Conservation (phyloP, 371 early-diverging fungal genomes). For the Saksenaea oblongispora region DNA sequence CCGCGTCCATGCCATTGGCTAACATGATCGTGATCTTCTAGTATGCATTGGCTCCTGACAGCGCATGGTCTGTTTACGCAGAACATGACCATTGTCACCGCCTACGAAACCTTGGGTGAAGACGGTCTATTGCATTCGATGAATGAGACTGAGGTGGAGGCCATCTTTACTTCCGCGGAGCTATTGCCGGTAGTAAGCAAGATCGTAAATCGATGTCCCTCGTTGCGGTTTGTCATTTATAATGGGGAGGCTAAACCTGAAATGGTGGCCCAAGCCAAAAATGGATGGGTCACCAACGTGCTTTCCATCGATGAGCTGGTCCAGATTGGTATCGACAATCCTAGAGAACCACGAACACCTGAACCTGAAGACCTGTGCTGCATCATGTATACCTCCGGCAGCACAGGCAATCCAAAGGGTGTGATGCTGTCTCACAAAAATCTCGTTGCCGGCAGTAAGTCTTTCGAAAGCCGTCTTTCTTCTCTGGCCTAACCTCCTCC, state of each 20-base stretch:
- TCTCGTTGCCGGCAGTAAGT: slow-evolving; percentile 72
- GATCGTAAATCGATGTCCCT: slow-evolving; percentile 58
- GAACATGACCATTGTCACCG: slow-evolving; percentile 77
- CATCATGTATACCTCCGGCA: slow-evolving; percentile 97
- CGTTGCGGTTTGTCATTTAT: slow-evolving; percentile 73
- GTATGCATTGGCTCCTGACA: slow-evolving; percentile 74
- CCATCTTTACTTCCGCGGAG: slow-evolving; percentile 80
- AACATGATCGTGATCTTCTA: slow-evolving; percentile 20
- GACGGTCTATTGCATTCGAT: slow-evolving; percentile 84
- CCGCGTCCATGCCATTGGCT: not conserved
- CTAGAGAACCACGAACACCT: slow-evolving; percentile 64
- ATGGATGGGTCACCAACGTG: slow-evolving; percentile 17
- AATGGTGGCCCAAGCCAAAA: slow-evolving; percentile 43
- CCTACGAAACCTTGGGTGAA: slow-evolving; percentile 88
- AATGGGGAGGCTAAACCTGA: slow-evolving; percentile 64
- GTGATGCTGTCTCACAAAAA: slow-evolving; percentile 85
- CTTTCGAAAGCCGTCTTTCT: no score
- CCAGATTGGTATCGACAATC: slow-evolving; percentile 66
- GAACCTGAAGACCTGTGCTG: slow-evolving; percentile 78
- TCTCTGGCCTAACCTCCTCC: no score
- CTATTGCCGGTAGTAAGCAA: slow-evolving; percentile 68
- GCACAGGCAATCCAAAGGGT: slow-evolving; percentile 92
- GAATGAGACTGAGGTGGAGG: slow-evolving; percentile 78
- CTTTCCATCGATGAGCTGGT: slow-evolving; percentile 57
- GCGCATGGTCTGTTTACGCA: slow-evolving; percentile 77